phyloP scores from a whole-genome alignment of 2,329 filamentous ascomycete species.

The Periconia sp. region DNA sequence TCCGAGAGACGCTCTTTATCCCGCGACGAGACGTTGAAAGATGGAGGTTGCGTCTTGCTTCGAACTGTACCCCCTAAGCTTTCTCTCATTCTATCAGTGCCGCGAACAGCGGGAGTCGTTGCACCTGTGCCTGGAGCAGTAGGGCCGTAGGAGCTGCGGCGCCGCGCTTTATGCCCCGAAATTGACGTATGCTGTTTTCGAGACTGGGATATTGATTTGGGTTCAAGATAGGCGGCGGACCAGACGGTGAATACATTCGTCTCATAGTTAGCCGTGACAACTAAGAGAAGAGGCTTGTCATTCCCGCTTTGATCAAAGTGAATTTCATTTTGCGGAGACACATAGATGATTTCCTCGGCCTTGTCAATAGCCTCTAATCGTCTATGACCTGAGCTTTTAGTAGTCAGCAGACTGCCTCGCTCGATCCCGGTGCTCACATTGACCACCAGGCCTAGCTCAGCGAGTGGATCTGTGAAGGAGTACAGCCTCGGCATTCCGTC shows the following conservation, averaged over 20 bases:
- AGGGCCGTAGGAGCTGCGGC: conserved; percentile 63
- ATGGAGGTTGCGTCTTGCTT: conserved; percentile 48
- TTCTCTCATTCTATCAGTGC: conserved; percentile 72
- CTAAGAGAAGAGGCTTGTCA: conserved; percentile 66
- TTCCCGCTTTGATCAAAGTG: conserved; percentile 52
- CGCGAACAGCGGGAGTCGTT: conserved; percentile 71
- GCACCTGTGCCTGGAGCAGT: conserved; percentile 72
- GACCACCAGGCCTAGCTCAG: conserved; percentile 84
- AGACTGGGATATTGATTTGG: conserved; percentile 60
- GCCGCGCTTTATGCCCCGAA: conserved; percentile 59
- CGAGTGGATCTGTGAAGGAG: conserved; percentile 82
- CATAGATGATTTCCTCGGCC: conserved; percentile 82
- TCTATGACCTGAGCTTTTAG: conserved; percentile 38
- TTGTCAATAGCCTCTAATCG: conserved; percentile 69
- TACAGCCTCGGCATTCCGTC: conserved; percentile 76
- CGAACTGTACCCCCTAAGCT: conserved; percentile 69
- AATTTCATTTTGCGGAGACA: conserved; percentile 70
- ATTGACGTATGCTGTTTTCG: conserved; percentile 47
- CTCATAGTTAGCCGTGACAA: conserved; percentile 81
- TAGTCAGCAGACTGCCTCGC: conserved; percentile 34
- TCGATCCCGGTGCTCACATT: conserved; percentile 36
- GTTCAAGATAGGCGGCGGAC: conserved; percentile 78
- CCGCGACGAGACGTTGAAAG: conserved; percentile 45
- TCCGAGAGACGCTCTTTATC: conserved; percentile 40
- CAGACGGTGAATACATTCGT: conserved; percentile 82